Evolutionary conservation across 768 basidiomycete species (phyloP), one percentile per base, ranked within the genome.

Genomic region (Mycena leptocephala): DNA sequence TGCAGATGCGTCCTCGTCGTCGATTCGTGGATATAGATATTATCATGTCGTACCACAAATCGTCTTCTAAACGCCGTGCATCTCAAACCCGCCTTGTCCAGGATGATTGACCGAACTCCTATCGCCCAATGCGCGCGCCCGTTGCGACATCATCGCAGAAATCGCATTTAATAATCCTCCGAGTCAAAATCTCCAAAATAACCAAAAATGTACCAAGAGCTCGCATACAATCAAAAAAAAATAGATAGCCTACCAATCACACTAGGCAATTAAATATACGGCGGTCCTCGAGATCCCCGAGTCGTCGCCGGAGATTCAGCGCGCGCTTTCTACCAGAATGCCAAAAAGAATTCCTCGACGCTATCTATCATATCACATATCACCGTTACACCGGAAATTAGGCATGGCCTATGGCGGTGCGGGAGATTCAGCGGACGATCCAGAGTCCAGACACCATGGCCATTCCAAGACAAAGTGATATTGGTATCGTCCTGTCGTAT

Each of bases 281-380:
- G n/a, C n/a, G n/a, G n/a, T n/a, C n/a, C n/a, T n/a, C n/a, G n/a
- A n/a, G n/a, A 59, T 51, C 39, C 39, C 71, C 71, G 71, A 72
- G 70, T 32, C 51, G 22, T 22, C 51, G 22, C 70, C 70, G 70
- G 62, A 72, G 70, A 64, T 72, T 41, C 70, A 46, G 56, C 69
- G 59, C 41, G 33, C 3, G 13, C 22, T 33, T 26, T 28, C 51
- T 26, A 11, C 51, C 24, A 24, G 58, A 35, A n/a, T 7, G 33
- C 58, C 33, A n/a, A 24, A n/a, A n/a, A n/a, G n/a, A n/a, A n/a
- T n/a, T 14, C 53, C 8, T 24, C 53, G n/a, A n/a, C n/a, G 35
- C 32, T 33, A 18, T 35, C 43, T 35, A 37, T n/a, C 43, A 9
- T 48, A 62, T 37, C 58, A 51, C 16, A 8, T 32, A 55, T 56